Conservation (phyloP, 345 rosid genomes). For the Salix dunnii region DNA sequence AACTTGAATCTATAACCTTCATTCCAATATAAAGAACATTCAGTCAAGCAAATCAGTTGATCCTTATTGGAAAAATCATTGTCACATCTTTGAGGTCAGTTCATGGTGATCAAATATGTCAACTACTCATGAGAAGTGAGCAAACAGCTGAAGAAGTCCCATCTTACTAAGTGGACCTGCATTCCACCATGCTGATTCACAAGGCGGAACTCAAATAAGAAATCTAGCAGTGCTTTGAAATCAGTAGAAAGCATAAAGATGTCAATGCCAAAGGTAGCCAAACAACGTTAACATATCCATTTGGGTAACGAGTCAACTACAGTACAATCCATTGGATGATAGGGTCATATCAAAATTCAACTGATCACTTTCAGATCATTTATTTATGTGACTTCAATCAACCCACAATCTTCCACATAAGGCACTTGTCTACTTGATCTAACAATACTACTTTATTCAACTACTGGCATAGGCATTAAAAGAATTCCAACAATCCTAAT, state of each 20-base stretch:
- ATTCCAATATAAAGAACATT: constrained; percentile 6
- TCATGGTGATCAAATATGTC: constrained; percentile 4
- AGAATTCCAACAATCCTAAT: not conserved
- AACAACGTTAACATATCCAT: constrained; percentile 6
- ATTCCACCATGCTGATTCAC: constrained; percentile 25
- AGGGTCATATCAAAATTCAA: constrained; percentile 3
- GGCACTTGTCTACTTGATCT: not conserved
- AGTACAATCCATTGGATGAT: not conserved
- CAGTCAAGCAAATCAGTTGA: constrained; percentile 14
- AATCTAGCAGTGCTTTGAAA: constrained; percentile 23
- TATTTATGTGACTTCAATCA: not conserved
- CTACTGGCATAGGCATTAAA: not conserved
- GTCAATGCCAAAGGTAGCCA: constrained; percentile 15
- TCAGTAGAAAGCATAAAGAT: constrained; percentile 21
- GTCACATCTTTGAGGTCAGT: not conserved
- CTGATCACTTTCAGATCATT: not conserved
- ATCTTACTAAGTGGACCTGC: constrained; percentile 27
- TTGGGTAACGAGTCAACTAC: not conserved
- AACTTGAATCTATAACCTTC: constrained; percentile 17
- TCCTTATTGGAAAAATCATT: not conserved
- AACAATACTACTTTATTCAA: constrained; percentile 3
- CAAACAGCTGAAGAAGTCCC: constrained; percentile 5
- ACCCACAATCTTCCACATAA: not conserved
- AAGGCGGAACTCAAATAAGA: constrained; percentile 29
- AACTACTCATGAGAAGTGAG: constrained; percentile 19